phyloP scores from a whole-genome alignment of 305 asterid genomes.

The Caryopteris hybrid region DNA sequence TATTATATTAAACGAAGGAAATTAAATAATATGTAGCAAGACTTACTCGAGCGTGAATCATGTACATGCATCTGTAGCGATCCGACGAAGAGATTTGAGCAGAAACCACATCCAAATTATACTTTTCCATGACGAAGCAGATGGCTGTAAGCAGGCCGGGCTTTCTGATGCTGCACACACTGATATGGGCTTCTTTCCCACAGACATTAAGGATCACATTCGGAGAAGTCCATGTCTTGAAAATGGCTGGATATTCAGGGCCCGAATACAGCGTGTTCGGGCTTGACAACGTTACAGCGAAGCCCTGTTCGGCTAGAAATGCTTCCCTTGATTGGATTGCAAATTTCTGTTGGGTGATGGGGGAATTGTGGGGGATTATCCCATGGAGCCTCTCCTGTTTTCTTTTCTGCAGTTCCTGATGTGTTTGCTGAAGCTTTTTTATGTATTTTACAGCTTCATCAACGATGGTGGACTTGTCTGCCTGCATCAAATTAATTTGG shows the following conservation, averaged over 20 bases:
- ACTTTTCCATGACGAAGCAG: slow-evolving; percentile 47
- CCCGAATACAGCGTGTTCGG: slow-evolving; percentile 6
- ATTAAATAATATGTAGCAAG: too few species aligned
- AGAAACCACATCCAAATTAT: slow-evolving; percentile 42
- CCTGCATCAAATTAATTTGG: slow-evolving; percentile 33
- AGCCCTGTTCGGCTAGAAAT: slow-evolving; percentile 41
- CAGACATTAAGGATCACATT: slow-evolving; percentile 38
- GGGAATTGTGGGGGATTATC: not conserved
- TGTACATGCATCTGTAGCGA: slow-evolving; percentile 30
- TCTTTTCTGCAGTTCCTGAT: slow-evolving; percentile 22
- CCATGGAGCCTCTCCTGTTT: slow-evolving; percentile 31
- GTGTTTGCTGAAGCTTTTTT: slow-evolving; percentile 21
- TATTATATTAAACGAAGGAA: too few species aligned
- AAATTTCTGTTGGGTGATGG: slow-evolving; percentile 8
- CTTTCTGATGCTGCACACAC: slow-evolving; percentile 46
- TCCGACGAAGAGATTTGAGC: slow-evolving; percentile 46
- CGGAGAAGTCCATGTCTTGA: slow-evolving; percentile 53
- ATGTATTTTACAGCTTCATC: slow-evolving; percentile 46
- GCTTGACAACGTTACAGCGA: not conserved
- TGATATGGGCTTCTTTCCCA: slow-evolving; percentile 54
- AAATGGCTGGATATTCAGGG: slow-evolving; percentile 20
- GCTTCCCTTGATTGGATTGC: slow-evolving; percentile 34
- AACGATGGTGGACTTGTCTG: slow-evolving; percentile 56
- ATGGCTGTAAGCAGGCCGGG: slow-evolving; percentile 36
- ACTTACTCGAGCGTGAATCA: slow-evolving; percentile 62